Evolutionary conservation across 1,284 basidiomycete genomes (phyloP), one percentile per base, ranked within the genome.

Genomic region (Mycena sp.): DNA sequence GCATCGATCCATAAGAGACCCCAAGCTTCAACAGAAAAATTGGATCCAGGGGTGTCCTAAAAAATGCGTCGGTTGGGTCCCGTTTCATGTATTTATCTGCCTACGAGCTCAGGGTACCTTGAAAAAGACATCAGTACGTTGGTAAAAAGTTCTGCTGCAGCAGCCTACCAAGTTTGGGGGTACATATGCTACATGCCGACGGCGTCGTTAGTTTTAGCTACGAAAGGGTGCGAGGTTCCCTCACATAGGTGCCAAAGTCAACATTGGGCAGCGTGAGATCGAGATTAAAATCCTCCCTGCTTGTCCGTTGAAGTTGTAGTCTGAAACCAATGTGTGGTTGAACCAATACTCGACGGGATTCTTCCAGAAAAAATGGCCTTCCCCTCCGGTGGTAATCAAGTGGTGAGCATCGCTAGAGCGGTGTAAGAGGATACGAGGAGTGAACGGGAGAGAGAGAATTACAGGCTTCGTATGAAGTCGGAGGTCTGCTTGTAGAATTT

Each of bases 271-370:
- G 73, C 0, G 72, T 72, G 29, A 86, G 71, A 45, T 84, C 83
- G 1, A 71, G 71, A 41, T 85, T 82, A 64, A 87, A 87, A 70
- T 86, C 84, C 71, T 87, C 85, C 6, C 85, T 59, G 85, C 85
- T 78, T 83, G 77, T 0, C 85, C 86, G 56, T 87, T 83, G 72
- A 83, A 86, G 65, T 86, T 85, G 70, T 84, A 85, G 66, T 87
- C 85, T 29, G 80, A 81, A 32, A 76, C 71, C 23, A 75, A 75
- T 14, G 32, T 35, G 32, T 35, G 32, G 32, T 35, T 35, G 32
- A 35, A 35, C 32, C 32, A 35, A 14, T 9, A 35, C 14, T 35
- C 14, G 2, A 79, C 74, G 11, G 80, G 68, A 46, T 74, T 66
- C 40, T 78, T 77, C 82, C 80, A 83, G 70, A 78, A 84, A 72